Evolutionary conservation across 2,329 filamentous ascomycete species (phyloP).

Genomic region (Ophiostoma ulmi): DNA sequence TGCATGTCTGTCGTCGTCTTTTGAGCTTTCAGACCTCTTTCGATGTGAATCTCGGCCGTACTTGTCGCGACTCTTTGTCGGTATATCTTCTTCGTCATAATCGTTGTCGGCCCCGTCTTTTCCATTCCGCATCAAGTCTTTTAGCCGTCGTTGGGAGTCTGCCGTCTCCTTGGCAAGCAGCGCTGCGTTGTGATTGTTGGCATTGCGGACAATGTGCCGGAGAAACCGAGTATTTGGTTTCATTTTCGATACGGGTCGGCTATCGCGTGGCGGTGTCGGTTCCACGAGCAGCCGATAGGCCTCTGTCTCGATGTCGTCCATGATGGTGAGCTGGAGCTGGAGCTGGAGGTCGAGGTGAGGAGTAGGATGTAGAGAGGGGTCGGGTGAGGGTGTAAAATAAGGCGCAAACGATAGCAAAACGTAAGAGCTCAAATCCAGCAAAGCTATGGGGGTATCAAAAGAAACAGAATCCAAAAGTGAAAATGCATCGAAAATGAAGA

Average conservation of each 20-base stretch:
- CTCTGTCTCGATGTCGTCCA: slow-evolving; percentile 23
- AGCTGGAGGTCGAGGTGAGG: neutral
- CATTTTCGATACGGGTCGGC: slow-evolving; percentile 61
- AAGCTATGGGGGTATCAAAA: neutral
- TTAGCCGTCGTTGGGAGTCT: slow-evolving; percentile 68
- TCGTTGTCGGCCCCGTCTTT: neutral
- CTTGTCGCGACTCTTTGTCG: neutral
- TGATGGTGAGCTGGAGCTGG: neutral
- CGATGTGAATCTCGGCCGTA: neutral
- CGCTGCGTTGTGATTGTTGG: slow-evolving; percentile 81
- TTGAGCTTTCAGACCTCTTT: neutral
- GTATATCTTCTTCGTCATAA: neutral
- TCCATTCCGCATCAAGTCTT: slow-evolving; percentile 42
- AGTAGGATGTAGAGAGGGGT: neutral
- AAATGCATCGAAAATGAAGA: neutral
- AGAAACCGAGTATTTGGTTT: slow-evolving; percentile 92
- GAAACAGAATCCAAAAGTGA: neutral
- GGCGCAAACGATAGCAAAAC: neutral
- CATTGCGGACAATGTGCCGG: slow-evolving; percentile 80
- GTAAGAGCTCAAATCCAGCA: neutral
- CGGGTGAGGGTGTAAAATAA: neutral
- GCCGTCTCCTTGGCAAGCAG: slow-evolving; percentile 77
- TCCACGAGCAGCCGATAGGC: slow-evolving; percentile 25
- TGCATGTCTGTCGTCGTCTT: neutral
- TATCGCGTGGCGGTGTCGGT: slow-evolving; percentile 1